phyloP scores from a whole-genome alignment of 2,329 filamentous ascomycete species.

The Colletotrichum sp. region DNA sequence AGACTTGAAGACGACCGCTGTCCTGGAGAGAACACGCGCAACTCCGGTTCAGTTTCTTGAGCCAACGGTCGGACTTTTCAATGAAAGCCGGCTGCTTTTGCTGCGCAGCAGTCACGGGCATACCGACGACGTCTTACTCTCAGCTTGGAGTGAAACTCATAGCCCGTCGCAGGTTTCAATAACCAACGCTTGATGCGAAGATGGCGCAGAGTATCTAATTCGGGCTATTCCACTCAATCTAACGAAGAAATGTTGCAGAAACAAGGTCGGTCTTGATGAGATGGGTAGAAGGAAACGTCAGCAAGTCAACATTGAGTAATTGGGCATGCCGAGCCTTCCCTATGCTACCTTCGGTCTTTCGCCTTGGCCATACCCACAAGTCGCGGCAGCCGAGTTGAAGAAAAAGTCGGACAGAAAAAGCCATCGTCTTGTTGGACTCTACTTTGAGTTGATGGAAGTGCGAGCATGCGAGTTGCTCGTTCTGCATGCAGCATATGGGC shows the following conservation, averaged over 20 bases:
- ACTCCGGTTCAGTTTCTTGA: background rate
- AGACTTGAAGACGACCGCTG: background rate
- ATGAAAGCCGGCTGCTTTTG: background rate
- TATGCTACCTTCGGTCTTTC: background rate
- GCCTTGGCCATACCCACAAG: background rate
- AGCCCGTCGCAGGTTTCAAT: background rate
- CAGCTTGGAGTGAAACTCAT: background rate
- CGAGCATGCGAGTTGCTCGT: background rate
- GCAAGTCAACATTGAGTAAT: background rate
- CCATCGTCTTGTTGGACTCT: background rate
- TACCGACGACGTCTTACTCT: background rate
- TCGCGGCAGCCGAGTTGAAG: background rate
- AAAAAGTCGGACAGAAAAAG: fast-evolving
- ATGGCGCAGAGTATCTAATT: background rate
- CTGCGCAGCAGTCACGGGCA: background rate
- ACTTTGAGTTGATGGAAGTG: background rate
- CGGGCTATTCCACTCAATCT: background rate
- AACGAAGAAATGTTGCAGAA: background rate
- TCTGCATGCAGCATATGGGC: background rate
- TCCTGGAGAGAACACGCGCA: background rate
- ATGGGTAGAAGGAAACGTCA: background rate
- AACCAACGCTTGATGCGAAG: background rate
- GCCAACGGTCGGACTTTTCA: background rate
- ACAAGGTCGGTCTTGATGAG: background rate
- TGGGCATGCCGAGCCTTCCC: background rate